Evolutionary conservation across 2,329 filamentous ascomycete species (phyloP).

Genomic region (Penicillium frequentans): DNA sequence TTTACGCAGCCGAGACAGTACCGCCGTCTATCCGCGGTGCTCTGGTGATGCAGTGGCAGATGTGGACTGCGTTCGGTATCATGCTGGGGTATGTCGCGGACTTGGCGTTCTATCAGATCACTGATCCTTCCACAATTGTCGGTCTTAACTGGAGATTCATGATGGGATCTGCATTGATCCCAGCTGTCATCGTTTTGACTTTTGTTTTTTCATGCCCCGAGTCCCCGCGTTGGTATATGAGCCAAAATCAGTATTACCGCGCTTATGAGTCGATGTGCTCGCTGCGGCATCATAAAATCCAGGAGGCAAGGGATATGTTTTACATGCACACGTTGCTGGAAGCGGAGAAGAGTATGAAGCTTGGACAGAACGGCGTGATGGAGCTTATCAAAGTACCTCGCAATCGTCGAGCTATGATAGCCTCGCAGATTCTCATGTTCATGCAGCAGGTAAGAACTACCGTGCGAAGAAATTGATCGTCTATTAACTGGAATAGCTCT

Average conservation of each 20-base stretch:
- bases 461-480: background rate
- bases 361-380: constrained; percentile 52
- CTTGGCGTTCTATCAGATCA: constrained; percentile 60
- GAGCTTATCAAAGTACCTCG: constrained; percentile 62
- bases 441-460: constrained; percentile 56
- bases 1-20: constrained; percentile 73
- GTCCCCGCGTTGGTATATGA: constrained; percentile 52
- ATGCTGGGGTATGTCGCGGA: constrained; percentile 61
- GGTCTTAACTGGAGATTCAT: constrained; percentile 68
- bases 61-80: constrained; percentile 53
- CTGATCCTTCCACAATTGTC: constrained; percentile 52
- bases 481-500: constrained; percentile 34
- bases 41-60: constrained; percentile 81
- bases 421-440: constrained; percentile 65
- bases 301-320: constrained; percentile 48
- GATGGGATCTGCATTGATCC: constrained; percentile 67
- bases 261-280: constrained; percentile 46
- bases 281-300: constrained; percentile 44
- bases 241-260: constrained; percentile 41
- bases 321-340: constrained; percentile 57
- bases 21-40: constrained; percentile 70
- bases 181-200: constrained; percentile 57
- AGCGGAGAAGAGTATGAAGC: constrained; percentile 57
- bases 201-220: constrained; percentile 65
- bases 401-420: constrained; percentile 62